These are phyloP conservation scores for Scenedesmus sp. DNA, from an alignment of 163 green algal species.

Conservation along the genomic window DNA sequence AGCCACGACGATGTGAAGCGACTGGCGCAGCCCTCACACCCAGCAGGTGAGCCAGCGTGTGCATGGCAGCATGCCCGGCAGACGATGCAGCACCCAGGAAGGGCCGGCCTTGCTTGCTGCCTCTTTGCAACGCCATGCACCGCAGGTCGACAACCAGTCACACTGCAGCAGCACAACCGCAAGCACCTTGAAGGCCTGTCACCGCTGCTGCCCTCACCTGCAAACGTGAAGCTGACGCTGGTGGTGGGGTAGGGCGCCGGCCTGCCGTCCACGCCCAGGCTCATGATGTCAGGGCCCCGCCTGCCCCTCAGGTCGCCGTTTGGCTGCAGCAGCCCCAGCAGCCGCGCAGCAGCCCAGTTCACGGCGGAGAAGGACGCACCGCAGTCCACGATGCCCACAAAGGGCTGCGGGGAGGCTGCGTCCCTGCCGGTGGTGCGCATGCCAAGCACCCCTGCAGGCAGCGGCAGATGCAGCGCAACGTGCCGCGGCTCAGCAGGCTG, in stretches of 20 bases:
- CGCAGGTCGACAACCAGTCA: background rate
- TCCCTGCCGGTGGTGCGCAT: constrained; percentile 12
- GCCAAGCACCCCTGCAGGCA: constrained; percentile 43
- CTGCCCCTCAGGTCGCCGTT: background rate
- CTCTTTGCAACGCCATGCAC: too few species aligned
- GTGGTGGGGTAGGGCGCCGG: constrained; percentile 27
- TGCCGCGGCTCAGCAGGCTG: too few species aligned
- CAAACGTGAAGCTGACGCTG: constrained; percentile 40
- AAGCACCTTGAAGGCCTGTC: background rate
- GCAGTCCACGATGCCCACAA: constrained; percentile 48
- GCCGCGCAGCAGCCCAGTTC: constrained; percentile 45
- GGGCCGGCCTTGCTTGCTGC: too few species aligned
- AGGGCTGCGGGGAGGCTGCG: constrained; percentile 35
- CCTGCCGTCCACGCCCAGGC: constrained; percentile 49
- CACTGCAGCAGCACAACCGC: background rate
- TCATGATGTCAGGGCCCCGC: constrained; percentile 33
- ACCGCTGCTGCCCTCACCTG: constrained; percentile 1
- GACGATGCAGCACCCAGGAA: too few species aligned
- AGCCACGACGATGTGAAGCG: too few species aligned
- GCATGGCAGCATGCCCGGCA: too few species aligned
- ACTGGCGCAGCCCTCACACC: too few species aligned
- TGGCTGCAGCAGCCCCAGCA: constrained; percentile 33
- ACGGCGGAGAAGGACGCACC: constrained; percentile 46
- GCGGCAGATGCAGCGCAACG: too few species aligned
- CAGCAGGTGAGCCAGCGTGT: too few species aligned